Evolutionary conservation across 2,329 filamentous ascomycete genomes (phyloP).

Genomic region (Diaporthe sp.): DNA sequence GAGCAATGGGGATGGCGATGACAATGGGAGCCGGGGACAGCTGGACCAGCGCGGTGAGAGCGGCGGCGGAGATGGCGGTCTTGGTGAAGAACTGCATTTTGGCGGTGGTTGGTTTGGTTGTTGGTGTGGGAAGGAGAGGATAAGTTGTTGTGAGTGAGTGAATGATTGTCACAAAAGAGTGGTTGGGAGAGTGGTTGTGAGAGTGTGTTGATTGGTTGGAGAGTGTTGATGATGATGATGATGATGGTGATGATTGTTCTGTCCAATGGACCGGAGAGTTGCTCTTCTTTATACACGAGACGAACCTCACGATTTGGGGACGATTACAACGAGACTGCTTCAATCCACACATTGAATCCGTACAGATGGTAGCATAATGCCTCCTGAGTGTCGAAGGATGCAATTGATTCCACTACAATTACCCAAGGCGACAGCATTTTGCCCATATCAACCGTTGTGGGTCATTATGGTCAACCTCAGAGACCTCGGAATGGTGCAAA

Average conservation of each 20-base stretch:
- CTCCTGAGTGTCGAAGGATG: not conserved
- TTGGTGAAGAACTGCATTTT: slow-evolving; percentile 40
- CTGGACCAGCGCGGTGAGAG: slow-evolving; percentile 39
- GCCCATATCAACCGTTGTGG: not conserved
- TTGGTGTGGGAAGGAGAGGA: not conserved
- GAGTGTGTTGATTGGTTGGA: not conserved
- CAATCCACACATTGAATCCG: not conserved
- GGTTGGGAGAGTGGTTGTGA: not conserved
- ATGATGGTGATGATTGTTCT: not conserved
- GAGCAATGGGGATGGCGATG: slow-evolving; percentile 32
- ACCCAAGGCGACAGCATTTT: not conserved
- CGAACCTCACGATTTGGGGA: not conserved
- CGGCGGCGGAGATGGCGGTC: slow-evolving; percentile 33
- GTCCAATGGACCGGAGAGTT: not conserved
- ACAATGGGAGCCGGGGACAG: slow-evolving; percentile 39
- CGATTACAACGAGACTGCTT: not conserved
- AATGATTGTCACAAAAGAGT: not conserved
- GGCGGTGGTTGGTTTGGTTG: slow-evolving; percentile 19
- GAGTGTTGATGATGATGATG: not conserved
- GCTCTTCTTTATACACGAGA: slow-evolving; percentile 10
- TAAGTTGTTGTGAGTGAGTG: not conserved
- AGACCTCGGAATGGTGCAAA: not conserved
- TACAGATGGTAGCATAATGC: not conserved
- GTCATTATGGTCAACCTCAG: not conserved
- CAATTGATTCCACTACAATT: not conserved